Base-by-base conservation (phyloP, 768 basidiomycete species). In the Podaxis pistillaris region DNA sequence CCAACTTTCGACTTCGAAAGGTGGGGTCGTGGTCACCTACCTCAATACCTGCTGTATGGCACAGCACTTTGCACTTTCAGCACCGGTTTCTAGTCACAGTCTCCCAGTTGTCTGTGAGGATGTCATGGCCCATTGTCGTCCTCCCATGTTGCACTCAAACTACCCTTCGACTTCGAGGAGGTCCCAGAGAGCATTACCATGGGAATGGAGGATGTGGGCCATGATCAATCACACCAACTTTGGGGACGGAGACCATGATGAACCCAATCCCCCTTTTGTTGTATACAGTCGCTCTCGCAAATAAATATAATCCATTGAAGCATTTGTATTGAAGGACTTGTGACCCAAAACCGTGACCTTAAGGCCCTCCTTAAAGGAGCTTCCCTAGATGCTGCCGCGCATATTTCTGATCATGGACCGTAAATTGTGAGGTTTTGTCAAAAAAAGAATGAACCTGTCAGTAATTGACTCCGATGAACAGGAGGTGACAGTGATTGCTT, bases 121-220 rank as follows among this genome's bases (percentile, higher is more conserved):
- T 15, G 19, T 30, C 36, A 52, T 37, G 58, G 49, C 17, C 49
- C 36, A n/a, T 17, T 24, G 17, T 60, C 24, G 49, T 60, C 37
- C 49, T 36, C 58, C 47, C 49, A 60, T 60, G 58, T 51, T 60
- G 58, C 58, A 60, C 58, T 51, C 47, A 37, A 51, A n/a, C 49
- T 22, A 51, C 58, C 36, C 37, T 19, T 60, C 58, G 58, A 60
- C 24, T 51, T 26, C 58, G 58, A 51, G 33, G 58, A 26, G 58
- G 49, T 50, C 37, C 19, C 33, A 60, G 58, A 51, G 47, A 40
- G 58, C 58, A 60, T 51, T 51, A 50, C 49, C 47, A 60, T 60
- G 49, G 58, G 49, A 60, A 60, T 60, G 49, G 58, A 60, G 49
- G 58, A 60, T 24, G 58, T 26, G 58, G 58, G 22, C 49, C 58